phyloP scores from a whole-genome alignment of 2,329 filamentous ascomycete species.

The Intubia oerlemansii region DNA sequence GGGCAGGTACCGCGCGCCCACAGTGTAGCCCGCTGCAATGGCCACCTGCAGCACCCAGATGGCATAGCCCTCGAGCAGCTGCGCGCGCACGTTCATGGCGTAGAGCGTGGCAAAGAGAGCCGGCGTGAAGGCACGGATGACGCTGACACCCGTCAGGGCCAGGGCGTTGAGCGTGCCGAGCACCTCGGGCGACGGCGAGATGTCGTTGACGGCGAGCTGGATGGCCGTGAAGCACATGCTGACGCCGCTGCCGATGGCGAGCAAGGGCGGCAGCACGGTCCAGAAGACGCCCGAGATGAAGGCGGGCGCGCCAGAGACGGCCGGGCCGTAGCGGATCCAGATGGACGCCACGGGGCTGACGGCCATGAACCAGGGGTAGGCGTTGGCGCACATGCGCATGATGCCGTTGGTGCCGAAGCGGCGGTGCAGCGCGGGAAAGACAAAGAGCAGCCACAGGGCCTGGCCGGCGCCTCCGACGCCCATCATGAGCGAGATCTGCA shows the following conservation, averaged over 20 bases:
- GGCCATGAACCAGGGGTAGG: constrained; percentile 44
- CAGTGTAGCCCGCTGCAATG: constrained; percentile 14
- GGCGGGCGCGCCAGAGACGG: constrained; percentile 11
- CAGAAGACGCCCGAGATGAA: constrained; percentile 30
- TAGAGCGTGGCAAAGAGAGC: constrained; percentile 45
- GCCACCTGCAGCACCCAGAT: constrained; percentile 38
- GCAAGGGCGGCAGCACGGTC: constrained; percentile 20
- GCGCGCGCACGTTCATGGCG: constrained; percentile 40
- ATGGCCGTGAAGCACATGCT: constrained; percentile 50
- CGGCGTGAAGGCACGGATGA: constrained; percentile 42
- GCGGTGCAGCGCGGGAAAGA: constrained; percentile 46
- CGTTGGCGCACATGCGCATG: constrained; percentile 31
- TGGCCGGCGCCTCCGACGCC: constrained; percentile 42
- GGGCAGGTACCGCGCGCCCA: constrained; percentile 15
- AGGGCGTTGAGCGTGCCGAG: constrained; percentile 54
- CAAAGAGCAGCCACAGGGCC: constrained; percentile 46
- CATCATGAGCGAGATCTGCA: constrained; percentile 46
- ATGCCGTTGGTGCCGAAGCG: constrained; percentile 45
- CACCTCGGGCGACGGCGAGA: constrained; percentile 39
- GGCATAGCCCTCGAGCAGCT: constrained; percentile 41
- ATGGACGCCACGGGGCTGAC: constrained; percentile 30
- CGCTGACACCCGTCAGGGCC: constrained; percentile 38
- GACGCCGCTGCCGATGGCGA: constrained; percentile 38
- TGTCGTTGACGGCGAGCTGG: constrained; percentile 56
- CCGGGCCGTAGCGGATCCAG: constrained; percentile 24